phyloP scores from a whole-genome alignment of 257 asterid genomes.

The Knoxia roxburghii region DNA sequence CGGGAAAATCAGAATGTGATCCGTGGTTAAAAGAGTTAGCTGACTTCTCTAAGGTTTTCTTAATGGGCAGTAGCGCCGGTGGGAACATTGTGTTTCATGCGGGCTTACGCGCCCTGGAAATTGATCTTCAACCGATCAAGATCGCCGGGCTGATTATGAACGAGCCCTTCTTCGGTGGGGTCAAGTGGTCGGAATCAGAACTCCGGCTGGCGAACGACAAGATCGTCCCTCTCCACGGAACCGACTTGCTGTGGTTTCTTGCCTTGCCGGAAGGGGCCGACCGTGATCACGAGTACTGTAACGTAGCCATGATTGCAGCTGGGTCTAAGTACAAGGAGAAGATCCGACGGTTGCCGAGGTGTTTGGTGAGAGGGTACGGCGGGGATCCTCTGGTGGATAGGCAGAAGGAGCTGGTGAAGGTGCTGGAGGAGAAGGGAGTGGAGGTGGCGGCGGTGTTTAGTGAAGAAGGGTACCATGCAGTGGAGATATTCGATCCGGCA shows the following conservation, averaged over 20 bases:
- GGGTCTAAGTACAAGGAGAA: slow-evolving; percentile 28
- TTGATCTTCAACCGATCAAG: slow-evolving; percentile 35
- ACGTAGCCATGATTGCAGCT: slow-evolving; percentile 18
- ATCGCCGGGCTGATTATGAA: slow-evolving; percentile 56
- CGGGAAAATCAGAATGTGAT: slow-evolving; percentile 17
- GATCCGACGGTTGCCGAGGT: slow-evolving; percentile 43
- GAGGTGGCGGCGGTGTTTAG: slow-evolving; percentile 39
- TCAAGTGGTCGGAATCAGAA: slow-evolving; percentile 45
- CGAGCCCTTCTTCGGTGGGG: slow-evolving; percentile 61
- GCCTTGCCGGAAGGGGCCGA: slow-evolving; percentile 52
- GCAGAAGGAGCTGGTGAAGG: slow-evolving; percentile 54
- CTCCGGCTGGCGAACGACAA: slow-evolving; percentile 26
- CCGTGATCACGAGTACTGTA: slow-evolving; percentile 51
- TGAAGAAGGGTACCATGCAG: slow-evolving; percentile 57
- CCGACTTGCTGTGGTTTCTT: slow-evolving; percentile 59
- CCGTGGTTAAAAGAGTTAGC: slow-evolving; percentile 49
- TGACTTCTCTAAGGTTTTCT: slow-evolving; percentile 46
- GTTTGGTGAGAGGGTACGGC: slow-evolving; percentile 47
- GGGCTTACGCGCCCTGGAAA: slow-evolving; percentile 30
- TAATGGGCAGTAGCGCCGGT: slow-evolving; percentile 71
- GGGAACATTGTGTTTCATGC: slow-evolving; percentile 51
- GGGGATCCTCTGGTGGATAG: slow-evolving; percentile 59
- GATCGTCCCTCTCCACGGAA: slow-evolving; percentile 35
- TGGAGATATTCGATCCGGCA: slow-evolving; percentile 46
- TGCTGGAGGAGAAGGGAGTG: slow-evolving; percentile 52